A percentile compares a stretch with the other conserved stretches of the same genome.
Conservation (phyloP, 2,329 filamentous ascomycete species). For the Harringtonia lauricola region DNA sequence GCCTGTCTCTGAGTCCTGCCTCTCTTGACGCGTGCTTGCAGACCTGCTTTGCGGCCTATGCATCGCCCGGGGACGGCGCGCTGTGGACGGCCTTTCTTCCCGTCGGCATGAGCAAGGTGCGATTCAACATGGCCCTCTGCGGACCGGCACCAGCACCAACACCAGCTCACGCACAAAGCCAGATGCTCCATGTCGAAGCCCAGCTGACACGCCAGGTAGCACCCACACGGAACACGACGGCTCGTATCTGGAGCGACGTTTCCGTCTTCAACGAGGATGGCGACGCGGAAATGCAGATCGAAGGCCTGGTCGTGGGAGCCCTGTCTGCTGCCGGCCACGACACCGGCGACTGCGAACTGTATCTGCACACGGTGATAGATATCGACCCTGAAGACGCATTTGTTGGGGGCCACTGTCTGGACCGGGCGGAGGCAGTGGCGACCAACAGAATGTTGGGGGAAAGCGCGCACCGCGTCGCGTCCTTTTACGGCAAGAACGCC, state of each 20-base stretch:
- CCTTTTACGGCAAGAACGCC: neutral
- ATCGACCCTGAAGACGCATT: conserved; percentile 30
- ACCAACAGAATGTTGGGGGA: too few relatives aligned
- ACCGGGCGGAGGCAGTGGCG: too few relatives aligned
- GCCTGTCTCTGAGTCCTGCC: conserved; percentile 25
- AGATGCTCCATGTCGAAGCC: conserved; percentile 18
- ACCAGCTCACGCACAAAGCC: too few relatives aligned
- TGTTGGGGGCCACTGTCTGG: too few relatives aligned
- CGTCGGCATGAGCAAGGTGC: conserved; percentile 19
- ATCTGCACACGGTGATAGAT: conserved; percentile 23
- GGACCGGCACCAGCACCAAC: too few relatives aligned
- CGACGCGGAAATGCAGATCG: conserved; percentile 21
- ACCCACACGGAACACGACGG: conserved; percentile 12
- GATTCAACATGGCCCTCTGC: conserved; percentile 24
- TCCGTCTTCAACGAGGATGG: conserved; percentile 20
- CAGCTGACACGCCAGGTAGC: conserved; percentile 18
- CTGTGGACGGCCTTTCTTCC: conserved; percentile 33
- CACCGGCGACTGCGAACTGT: conserved; percentile 23
- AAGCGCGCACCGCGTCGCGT: neutral
- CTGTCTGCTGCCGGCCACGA: conserved; percentile 17
- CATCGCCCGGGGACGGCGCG: conserved; percentile 26
- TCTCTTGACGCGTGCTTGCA: conserved; percentile 31
- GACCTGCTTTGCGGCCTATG: conserved; percentile 27
- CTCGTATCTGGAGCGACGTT: conserved; percentile 25
- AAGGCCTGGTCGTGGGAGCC: conserved; percentile 21